A percentile compares a stretch with the other conserved stretches of the same genome.
Evolutionary conservation across 1,284 basidiomycete genomes (phyloP).

Genomic region (Cryptococcus deneoformans): DNA sequence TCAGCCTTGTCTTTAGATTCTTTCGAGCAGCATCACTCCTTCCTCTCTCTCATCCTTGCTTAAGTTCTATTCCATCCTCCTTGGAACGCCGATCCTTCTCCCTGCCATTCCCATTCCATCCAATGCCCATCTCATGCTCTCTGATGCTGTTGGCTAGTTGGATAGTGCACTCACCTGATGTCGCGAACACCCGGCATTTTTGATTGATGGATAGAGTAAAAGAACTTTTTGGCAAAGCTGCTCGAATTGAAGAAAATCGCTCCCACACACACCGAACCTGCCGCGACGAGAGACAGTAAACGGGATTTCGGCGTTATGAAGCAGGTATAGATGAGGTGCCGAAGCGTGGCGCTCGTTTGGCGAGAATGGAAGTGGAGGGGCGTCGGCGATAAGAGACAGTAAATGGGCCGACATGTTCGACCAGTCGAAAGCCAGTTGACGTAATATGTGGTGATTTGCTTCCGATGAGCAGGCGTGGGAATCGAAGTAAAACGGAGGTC

Average conservation of each 20-base stretch:
- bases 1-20: background rate
- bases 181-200: constrained; percentile 92
- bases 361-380: background rate
- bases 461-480: too few species aligned
- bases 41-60: background rate
- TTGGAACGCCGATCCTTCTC: background rate
- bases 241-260: background rate
- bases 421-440: background rate
- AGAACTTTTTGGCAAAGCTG: background rate
- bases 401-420: background rate
- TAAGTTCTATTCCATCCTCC: background rate
- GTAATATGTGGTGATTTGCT: background rate
- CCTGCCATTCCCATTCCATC: background rate
- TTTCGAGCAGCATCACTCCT: background rate
- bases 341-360: background rate
- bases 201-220: constrained; percentile 25
- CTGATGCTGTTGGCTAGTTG: background rate
- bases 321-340: background rate
- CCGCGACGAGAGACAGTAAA: background rate
- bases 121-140: background rate
- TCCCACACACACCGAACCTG: background rate
- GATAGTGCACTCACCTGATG: constrained; percentile 62
- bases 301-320: background rate
- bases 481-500: too few species aligned
- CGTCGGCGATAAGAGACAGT: background rate